Base-by-base conservation (phyloP, 2,329 filamentous ascomycete genomes). In the Plectosphaerella cucumerina region DNA sequence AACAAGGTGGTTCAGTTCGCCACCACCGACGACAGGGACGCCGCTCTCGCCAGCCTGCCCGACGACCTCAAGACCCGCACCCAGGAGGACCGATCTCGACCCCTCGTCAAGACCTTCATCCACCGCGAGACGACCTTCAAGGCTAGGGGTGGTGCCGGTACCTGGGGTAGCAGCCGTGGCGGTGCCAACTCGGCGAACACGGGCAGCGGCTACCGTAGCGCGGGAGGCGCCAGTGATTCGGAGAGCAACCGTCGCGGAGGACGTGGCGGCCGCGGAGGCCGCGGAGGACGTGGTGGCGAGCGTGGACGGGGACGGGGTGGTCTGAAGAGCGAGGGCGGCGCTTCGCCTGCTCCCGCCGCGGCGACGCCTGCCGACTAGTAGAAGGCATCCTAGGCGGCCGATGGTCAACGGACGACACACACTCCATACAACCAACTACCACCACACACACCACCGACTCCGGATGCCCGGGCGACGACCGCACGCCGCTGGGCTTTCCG, bases 1-100 rank as follows among this genome's bases (percentile, higher is more conserved):
- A 90, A 90, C 74, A 92, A 87, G 72, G 89, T 96, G 47, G 90
- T 90, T 22, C 86, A 92, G 58, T 97, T 97, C 73, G 84, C 86
- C 65, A 89, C 80, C 3, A 65, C 76, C 3, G 87, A 95, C 59
- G 89, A 96, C 47, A 89, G 93, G 63, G 89, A 92, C 60, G 82
- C 80, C 33, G 90, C 91, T 33, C 79, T 96, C 62, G 81, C 84
- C 41, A 85, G 84, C 57, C 78, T 95, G 52, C 82, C 90, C 5
- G 79, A 85, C 14, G 89, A 94, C 42, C 78, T 86, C 60, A 93
- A 92, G 77, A 88, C 84, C 56, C 80, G 82, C 57, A 80, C 80
- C 39, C 79, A 82, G 31, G 86, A 86, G 61, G 87, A 90, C 56
- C 84, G 89, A 56, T 87, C 86, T 56, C 89, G 87, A 70, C 89